Percentiles rank a stretch among this genome's conserved stretches.
Evolutionary conservation across 805 yeast genomes (phyloP).

Genomic region (Pichia insulana): DNA sequence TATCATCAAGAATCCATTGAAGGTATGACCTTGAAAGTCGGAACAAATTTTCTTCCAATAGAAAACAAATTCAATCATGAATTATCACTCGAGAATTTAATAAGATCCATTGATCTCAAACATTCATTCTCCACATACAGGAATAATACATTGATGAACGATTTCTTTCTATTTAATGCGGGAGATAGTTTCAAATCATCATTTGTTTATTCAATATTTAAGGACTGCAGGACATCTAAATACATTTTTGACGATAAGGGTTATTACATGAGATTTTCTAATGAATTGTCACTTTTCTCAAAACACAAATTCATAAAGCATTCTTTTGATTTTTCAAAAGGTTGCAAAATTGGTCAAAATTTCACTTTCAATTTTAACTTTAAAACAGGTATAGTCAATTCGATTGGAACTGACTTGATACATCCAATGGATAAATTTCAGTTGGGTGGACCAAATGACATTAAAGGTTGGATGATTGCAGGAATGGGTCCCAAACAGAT

Average conservation of each 20-base stretch:
- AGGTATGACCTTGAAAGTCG: constrained; percentile 35
- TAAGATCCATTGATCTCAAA: constrained; percentile 31
- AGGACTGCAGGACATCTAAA: constrained; percentile 37
- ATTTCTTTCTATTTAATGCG: constrained; percentile 29
- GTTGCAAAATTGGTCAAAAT: constrained; percentile 16
- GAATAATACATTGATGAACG: constrained; percentile 26
- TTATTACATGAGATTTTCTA: constrained; percentile 23
- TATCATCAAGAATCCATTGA: constrained; percentile 34
- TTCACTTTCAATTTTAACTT: constrained; percentile 19
- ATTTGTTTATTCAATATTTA: constrained; percentile 30
- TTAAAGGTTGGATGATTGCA: constrained; percentile 42
- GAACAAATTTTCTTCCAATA: constrained; percentile 27
- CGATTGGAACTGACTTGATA: constrained; percentile 15
- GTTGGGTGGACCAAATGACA: constrained; percentile 53
- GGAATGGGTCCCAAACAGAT: constrained; percentile 49
- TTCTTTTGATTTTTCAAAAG: constrained; percentile 32
- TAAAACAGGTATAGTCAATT: constrained; percentile 22
- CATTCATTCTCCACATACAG: constrained; percentile 15
- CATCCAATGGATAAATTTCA: constrained; percentile 45
- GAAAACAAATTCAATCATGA: constrained; percentile 37
- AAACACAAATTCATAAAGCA: constrained; percentile 33
- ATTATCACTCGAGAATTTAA: constrained; percentile 34
- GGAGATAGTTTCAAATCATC: constrained; percentile 41
- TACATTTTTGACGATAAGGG: constrained; percentile 37
- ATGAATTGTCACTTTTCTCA: constrained; percentile 21